Conservation (phyloP, 2,329 filamentous ascomycete species). For the Fusarium succisae region DNA sequence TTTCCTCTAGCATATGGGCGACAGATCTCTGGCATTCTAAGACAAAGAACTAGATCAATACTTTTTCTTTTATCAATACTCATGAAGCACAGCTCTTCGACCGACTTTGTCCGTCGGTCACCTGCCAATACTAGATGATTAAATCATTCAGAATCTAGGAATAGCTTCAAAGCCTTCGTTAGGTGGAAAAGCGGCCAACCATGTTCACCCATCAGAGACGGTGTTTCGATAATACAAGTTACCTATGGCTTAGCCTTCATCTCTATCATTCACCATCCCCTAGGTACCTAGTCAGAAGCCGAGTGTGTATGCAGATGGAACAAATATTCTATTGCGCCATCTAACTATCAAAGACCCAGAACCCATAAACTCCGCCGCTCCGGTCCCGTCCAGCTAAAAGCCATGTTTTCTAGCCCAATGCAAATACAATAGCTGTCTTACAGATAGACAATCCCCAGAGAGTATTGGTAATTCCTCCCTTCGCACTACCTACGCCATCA, state of each 20-base stretch:
- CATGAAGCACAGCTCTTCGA: not conserved
- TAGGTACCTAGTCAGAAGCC: not conserved
- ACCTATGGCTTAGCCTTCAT: not conserved
- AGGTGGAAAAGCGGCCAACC: not conserved
- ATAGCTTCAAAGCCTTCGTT: not conserved
- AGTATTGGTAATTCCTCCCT: slow-evolving; percentile 22
- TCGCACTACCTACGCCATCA: slow-evolving; percentile 9
- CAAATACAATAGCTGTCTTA: slow-evolving; percentile 40
- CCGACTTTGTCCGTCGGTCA: not conserved
- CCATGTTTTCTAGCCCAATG: slow-evolving; percentile 42
- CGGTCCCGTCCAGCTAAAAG: slow-evolving; percentile 42
- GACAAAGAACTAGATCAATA: not conserved
- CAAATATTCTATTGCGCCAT: slow-evolving; percentile 38
- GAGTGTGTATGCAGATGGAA: slow-evolving; percentile 12
- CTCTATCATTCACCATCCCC: not conserved
- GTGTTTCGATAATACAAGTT: not conserved
- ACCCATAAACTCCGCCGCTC: slow-evolving; percentile 49
- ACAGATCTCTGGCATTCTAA: not conserved
- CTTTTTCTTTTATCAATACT: not conserved
- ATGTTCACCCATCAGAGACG: not conserved
- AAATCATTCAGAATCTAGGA: not conserved
- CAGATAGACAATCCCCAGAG: slow-evolving; percentile 29
- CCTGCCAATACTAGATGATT: not conserved
- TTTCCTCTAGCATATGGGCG: slow-evolving; percentile 55
- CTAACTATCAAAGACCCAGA: slow-evolving; percentile 41